Evolutionary conservation across 2,329 filamentous ascomycete genomes (phyloP).

Genomic region (Aureobasidium uvarum): DNA sequence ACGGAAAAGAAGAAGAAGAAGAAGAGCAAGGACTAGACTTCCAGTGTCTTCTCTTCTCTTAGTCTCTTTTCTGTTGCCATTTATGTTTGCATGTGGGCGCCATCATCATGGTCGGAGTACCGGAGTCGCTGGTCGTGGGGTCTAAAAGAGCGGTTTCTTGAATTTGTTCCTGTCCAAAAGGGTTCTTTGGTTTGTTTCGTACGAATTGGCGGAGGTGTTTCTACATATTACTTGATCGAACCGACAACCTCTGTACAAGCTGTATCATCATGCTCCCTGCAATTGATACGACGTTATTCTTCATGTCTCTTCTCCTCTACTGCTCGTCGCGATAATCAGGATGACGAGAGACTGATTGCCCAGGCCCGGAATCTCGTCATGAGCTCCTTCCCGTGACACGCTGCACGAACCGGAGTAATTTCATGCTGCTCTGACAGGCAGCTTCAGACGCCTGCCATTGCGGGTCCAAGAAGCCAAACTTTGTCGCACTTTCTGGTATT

Average conservation of each 20-base stretch:
- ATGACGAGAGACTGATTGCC: background rate
- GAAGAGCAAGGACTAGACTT: conserved; percentile 30
- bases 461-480: background rate
- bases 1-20: conserved; percentile 32
- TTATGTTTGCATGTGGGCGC: conserved; percentile 27
- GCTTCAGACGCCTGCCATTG: background rate
- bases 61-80: conserved; percentile 20
- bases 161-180: conserved; percentile 23
- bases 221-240: conserved; percentile 21
- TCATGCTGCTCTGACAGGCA: background rate
- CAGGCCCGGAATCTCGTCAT: background rate
- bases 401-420: background rate
- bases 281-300: conserved; percentile 19
- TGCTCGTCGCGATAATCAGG: background rate
- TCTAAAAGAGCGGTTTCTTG: conserved; percentile 25
- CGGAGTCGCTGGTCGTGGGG: conserved; percentile 25
- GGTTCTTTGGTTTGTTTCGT: conserved; percentile 16
- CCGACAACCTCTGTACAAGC: conserved; percentile 23
- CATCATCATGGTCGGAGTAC: conserved; percentile 25
- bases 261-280: conserved; percentile 23
- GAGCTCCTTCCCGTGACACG: conserved; percentile 2
- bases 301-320: background rate
- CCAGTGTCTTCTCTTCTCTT: background rate
- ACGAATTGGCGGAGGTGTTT: conserved; percentile 24
- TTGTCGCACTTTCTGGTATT: background rate